phyloP scores from a whole-genome alignment of 2,329 filamentous ascomycete species.

The Onygenales sp. region DNA sequence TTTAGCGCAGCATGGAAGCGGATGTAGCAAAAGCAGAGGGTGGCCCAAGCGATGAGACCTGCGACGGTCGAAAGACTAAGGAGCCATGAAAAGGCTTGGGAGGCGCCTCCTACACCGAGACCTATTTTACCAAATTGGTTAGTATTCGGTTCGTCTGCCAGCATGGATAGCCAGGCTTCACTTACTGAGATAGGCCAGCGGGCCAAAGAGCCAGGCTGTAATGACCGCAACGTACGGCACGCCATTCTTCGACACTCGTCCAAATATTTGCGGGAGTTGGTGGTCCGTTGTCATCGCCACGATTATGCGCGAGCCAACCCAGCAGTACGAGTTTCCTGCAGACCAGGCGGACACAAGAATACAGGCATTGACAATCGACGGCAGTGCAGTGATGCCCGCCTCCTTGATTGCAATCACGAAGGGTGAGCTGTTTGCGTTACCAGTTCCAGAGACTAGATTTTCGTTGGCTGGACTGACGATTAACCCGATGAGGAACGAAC shows the following conservation, averaged over 20 bases:
- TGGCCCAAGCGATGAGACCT: constrained; percentile 68
- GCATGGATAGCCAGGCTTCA: too few species aligned
- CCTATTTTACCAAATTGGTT: too few species aligned
- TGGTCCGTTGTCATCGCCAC: too few species aligned
- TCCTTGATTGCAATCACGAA: constrained; percentile 89
- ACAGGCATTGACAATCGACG: constrained; percentile 88
- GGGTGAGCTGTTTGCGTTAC: constrained; percentile 51
- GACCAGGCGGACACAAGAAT: constrained; percentile 85
- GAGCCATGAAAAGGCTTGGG: constrained; percentile 66
- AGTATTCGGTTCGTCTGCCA: too few species aligned
- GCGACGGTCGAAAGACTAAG: constrained; percentile 63
- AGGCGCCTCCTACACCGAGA: too few species aligned
- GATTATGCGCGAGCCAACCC: too few species aligned
- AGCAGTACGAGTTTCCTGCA: constrained; percentile 63
- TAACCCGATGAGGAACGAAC: constrained; percentile 69
- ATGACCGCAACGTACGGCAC: constrained; percentile 62
- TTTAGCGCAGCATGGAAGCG: constrained; percentile 80
- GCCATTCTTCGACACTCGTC: too few species aligned
- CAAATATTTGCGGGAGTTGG: too few species aligned
- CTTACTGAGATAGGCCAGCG: constrained; percentile 65
- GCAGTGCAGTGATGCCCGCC: constrained; percentile 69
- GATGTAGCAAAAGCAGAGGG: constrained; percentile 84
- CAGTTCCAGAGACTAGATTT: constrained; percentile 20
- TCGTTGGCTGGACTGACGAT: constrained; percentile 47
- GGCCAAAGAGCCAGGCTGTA: constrained; percentile 57